These are phyloP conservation scores for Phytopythium cucurbitacearum DNA, from an alignment of 352 stramenopile genomes.

Conservation along the genomic window DNA sequence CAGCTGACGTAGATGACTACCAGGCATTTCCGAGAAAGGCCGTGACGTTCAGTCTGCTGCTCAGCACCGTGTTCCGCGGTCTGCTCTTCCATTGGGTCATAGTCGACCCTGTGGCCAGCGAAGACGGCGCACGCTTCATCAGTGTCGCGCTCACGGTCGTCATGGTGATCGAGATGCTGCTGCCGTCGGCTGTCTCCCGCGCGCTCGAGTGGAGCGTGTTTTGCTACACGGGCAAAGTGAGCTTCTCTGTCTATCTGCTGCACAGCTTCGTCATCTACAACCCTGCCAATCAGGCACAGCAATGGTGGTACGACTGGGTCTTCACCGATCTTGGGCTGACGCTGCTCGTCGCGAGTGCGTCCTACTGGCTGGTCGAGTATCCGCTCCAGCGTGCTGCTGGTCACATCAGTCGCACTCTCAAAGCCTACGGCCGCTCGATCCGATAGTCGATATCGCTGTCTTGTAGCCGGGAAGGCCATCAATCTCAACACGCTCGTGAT, in stretches of 20 bases:
- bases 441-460: no score
- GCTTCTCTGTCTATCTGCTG: constrained; percentile 41
- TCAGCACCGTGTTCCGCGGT: constrained; percentile 21
- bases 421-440: background rate
- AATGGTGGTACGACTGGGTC: constrained; percentile 16
- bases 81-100: constrained; percentile 32
- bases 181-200: constrained; percentile 21
- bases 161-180: constrained; percentile 32
- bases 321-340: constrained; percentile 26
- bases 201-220: constrained; percentile 38
- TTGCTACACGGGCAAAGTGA: constrained; percentile 36
- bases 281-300: background rate
- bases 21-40: constrained; percentile 8
- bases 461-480: constrained; percentile 91
- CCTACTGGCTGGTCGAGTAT: constrained; percentile 38
- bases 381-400: constrained; percentile 29
- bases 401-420: constrained; percentile 22
- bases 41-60: constrained; percentile 13
- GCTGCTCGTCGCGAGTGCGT: constrained; percentile 23
- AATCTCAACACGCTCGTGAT: constrained; percentile 95
- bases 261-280: constrained; percentile 33
- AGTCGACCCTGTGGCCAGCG: constrained; percentile 14
- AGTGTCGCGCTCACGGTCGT: constrained; percentile 19
- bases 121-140: constrained; percentile 20
- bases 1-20: no score